Conservation (phyloP, 441 rosid genomes). For the Pelargonium citronellum region DNA sequence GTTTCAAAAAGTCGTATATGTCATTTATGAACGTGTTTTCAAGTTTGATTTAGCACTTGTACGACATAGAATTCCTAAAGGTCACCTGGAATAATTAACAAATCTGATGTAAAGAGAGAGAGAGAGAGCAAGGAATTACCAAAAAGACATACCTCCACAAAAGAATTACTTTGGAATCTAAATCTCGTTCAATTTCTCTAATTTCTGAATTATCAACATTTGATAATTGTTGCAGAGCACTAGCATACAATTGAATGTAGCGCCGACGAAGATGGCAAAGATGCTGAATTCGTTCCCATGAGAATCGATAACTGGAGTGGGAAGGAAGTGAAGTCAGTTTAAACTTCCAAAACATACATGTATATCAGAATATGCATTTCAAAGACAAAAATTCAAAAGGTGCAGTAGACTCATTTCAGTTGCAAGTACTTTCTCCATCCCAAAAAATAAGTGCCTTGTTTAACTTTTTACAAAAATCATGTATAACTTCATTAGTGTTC, state of each 20-base stretch:
- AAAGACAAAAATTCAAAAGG: too few relatives aligned
- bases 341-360: conserved; percentile 11
- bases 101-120: not conserved
- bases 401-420: not conserved
- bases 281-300: conserved; percentile 81
- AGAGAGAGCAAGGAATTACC: conserved; percentile 6
- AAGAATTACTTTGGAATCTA: conserved; percentile 88
- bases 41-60: not conserved
- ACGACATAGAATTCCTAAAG: not conserved
- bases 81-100: not conserved
- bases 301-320: conserved; percentile 62
- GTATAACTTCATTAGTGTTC: too few relatives aligned
- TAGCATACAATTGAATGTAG: conserved; percentile 83
- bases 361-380: not conserved
- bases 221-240: conserved; percentile 64
- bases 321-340: conserved; percentile 25
- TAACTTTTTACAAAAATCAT: too few relatives aligned
- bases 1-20: conserved; percentile 8
- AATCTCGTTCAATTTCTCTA: conserved; percentile 87
- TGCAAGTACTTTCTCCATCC: not conserved
- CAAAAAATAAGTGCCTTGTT: not conserved
- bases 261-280: conserved; percentile 83
- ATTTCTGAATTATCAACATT: conserved; percentile 46
- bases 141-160: conserved; percentile 70
- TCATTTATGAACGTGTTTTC: not conserved